phyloP scores from a whole-genome alignment of 2,329 filamentous ascomycete genomes.

The Penicillium sp. region DNA sequence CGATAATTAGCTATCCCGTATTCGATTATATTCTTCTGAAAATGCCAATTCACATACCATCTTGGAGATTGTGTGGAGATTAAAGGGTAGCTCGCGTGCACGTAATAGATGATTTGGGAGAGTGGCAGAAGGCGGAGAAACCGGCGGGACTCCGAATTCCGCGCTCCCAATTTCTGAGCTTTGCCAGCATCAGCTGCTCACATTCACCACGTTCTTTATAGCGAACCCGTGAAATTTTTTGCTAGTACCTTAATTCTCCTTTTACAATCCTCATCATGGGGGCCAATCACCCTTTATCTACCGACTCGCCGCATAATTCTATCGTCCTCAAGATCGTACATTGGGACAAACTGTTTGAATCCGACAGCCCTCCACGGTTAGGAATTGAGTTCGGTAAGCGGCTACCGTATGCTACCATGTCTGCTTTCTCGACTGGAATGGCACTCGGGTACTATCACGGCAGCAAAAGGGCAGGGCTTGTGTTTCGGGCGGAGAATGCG shows the following conservation, averaged over 20 bases:
- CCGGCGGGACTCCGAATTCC: constrained; percentile 3
- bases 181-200: neutral
- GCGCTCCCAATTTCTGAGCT: constrained; percentile 11
- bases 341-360: constrained; percentile 39
- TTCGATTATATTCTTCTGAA: neutral
- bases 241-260: neutral
- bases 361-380: constrained; percentile 43
- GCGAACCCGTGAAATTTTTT: too few species aligned
- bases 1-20: neutral
- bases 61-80: neutral
- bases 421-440: constrained; percentile 67
- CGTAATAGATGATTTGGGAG: neutral
- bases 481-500: constrained; percentile 93
- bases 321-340: constrained; percentile 28
- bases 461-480: constrained; percentile 69
- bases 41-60: constrained; percentile 8
- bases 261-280: constrained; percentile 13
- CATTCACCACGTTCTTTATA: neutral
- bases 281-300: constrained; percentile 2
- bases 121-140: constrained; percentile 19
- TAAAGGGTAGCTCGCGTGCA: neutral
- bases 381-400: constrained; percentile 65
- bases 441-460: constrained; percentile 69
- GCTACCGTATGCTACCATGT: constrained; percentile 61
- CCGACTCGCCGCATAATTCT: constrained; percentile 18